Conservation (phyloP, 192 early-diverging fungal species). For the Podila minutissima region DNA sequence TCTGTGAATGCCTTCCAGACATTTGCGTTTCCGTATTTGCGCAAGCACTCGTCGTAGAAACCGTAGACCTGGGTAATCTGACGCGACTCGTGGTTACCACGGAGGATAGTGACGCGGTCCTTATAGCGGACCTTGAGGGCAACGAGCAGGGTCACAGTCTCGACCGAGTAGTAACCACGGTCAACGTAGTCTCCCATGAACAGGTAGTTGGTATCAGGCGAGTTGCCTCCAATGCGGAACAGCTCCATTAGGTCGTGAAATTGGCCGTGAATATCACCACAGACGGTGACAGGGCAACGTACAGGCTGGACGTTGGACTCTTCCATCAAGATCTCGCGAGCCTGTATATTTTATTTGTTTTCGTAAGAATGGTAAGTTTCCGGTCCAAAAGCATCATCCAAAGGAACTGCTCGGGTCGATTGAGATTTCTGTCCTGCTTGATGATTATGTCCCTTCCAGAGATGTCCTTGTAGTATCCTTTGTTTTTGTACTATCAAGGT, state of each 20-base stretch:
- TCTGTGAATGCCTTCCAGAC: conserved; percentile 99
- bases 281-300: conserved; percentile 97
- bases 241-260: conserved; percentile 98
- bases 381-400: no score
- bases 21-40: conserved; percentile 98
- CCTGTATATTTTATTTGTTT: conserved; percentile 41
- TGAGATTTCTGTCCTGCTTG: no score
- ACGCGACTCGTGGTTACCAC: conserved; percentile 98
- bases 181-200: conserved; percentile 99
- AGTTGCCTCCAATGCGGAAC: conserved; percentile 96
- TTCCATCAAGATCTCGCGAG: conserved; percentile 94
- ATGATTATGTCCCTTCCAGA: no score
- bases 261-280: conserved; percentile 99
- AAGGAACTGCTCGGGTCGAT: no score
- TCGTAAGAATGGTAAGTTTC: no score
- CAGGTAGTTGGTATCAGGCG: conserved; percentile 97
- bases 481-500: no score
- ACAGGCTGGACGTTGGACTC: conserved; percentile 99
- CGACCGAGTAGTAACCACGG: conserved; percentile 98
- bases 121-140: conserved; percentile 95
- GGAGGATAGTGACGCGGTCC: conserved; percentile 93
- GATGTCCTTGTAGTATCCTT: no score
- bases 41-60: conserved; percentile 98
- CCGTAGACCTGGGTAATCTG: conserved; percentile 99
- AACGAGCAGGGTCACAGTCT: conserved; percentile 95